These are phyloP conservation scores for Hyaloperonospora brassicae DNA, from an alignment of 352 stramenopile species.

Conservation along the genomic window DNA sequence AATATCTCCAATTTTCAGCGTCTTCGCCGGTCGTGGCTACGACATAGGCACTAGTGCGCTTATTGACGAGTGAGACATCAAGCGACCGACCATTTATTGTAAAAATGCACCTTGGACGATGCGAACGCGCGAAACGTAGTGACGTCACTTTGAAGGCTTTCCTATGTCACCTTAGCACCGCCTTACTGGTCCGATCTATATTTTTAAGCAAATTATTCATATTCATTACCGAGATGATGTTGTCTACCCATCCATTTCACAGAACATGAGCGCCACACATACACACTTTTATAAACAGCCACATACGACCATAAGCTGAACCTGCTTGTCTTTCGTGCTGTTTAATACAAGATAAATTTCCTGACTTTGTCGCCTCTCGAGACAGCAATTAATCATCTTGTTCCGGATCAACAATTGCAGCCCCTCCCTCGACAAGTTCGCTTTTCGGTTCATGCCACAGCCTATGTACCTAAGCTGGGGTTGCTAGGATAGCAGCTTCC, in stretches of 20 bases:
- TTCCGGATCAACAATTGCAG: no score
- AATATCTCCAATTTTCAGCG: conserved; percentile 64
- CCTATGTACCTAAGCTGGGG: no score
- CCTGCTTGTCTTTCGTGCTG: no score
- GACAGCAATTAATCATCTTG: no score
- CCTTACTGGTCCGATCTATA: conserved; percentile 46
- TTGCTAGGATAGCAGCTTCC: no score
- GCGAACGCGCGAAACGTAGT: conserved; percentile 35
- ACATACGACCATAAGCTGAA: no score
- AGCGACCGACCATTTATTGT: conserved; percentile 84
- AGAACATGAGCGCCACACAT: no score
- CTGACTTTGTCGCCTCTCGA: no score
- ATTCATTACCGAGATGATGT: conserved; percentile 61
- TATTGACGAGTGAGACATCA: conserved; percentile 42
- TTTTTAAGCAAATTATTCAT: conserved; percentile 77
- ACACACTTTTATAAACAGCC: no score
- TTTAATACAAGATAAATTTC: no score
- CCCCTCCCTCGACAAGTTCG: no score
- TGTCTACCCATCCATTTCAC: conserved; percentile 13
- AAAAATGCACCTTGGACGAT: conserved; percentile 47
- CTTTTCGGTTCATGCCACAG: no score
- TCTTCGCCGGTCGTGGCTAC: conserved; percentile 55
- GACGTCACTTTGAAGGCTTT: not conserved
- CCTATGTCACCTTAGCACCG: conserved; percentile 27
- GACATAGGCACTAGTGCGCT: conserved; percentile 47